phyloP scores from a whole-genome alignment of 306 rosid genomes.

The Prinsepia uniflora region DNA sequence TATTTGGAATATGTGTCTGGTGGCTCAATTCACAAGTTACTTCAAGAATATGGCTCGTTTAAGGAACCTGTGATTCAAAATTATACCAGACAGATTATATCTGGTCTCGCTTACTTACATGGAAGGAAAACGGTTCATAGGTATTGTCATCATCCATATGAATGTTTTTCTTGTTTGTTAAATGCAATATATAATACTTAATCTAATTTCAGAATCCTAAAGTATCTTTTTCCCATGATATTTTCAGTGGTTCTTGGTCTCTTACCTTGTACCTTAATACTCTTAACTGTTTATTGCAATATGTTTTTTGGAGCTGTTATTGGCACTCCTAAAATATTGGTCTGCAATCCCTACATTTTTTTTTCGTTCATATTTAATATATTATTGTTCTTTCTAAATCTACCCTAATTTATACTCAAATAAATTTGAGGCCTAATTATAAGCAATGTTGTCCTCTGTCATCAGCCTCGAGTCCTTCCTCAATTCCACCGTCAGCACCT shows the following conservation, averaged over 20 bases:
- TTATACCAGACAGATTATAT: slow-evolving; percentile 82
- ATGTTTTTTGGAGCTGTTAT: too few species aligned
- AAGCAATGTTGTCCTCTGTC: too few species aligned
- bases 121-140: slow-evolving; percentile 93
- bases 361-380: too few species aligned
- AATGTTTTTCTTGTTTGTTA: not conserved
- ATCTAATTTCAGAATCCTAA: not conserved
- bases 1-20: slow-evolving; percentile 92
- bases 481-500: too few species aligned
- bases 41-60: slow-evolving; percentile 88
- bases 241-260: not conserved
- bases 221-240: too few species aligned
- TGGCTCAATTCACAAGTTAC: slow-evolving; percentile 91
- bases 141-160: slow-evolving; percentile 29
- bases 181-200: not conserved
- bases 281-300: not conserved
- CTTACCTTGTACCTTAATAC: not conserved
- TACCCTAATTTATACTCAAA: too few species aligned
- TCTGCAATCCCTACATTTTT: too few species aligned
- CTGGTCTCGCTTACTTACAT: slow-evolving; percentile 95
- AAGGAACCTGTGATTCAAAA: slow-evolving; percentile 90
- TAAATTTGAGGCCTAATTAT: too few species aligned
- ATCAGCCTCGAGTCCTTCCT: too few species aligned
- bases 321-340: too few species aligned
- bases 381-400: too few species aligned